Evolutionary conservation across 108 stramenopile genomes (phyloP).

Genomic region (Skeletonema menzelii): DNA sequence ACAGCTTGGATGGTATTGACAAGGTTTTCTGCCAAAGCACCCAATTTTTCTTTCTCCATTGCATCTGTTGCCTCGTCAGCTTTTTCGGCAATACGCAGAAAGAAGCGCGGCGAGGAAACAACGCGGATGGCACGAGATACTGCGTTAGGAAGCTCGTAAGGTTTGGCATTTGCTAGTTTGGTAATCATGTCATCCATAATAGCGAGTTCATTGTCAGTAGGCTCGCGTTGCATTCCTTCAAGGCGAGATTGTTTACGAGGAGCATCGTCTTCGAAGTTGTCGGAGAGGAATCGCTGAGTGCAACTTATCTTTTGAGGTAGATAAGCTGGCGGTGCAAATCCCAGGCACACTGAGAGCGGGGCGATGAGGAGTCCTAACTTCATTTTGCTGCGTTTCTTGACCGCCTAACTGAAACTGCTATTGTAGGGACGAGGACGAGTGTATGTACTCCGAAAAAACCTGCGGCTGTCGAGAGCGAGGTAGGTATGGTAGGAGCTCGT

Average conservation of each 20-base stretch:
- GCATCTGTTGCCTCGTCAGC: constrained; percentile 51
- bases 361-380: constrained; percentile 13
- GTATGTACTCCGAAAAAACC: too few species aligned
- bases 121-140: constrained; percentile 83
- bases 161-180: constrained; percentile 77
- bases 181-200: constrained; percentile 91
- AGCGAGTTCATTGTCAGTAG: constrained; percentile 59
- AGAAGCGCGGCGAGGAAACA: constrained; percentile 81
- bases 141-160: constrained; percentile 85
- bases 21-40: constrained; percentile 73
- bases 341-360: constrained; percentile 32
- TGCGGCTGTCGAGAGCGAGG: too few species aligned
- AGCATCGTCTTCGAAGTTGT: constrained; percentile 18
- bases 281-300: constrained; percentile 15
- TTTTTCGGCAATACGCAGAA: constrained; percentile 80
- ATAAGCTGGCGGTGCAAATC: constrained; percentile 21
- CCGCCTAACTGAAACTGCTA: too few species aligned
- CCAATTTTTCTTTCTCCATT: constrained; percentile 63
- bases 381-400: too few species aligned
- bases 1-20: constrained; percentile 77
- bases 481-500: too few species aligned
- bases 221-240: constrained; percentile 78
- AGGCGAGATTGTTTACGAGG: constrained; percentile 50
- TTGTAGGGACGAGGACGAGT: too few species aligned
- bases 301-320: background rate